Percentiles rank a stretch among this genome's conserved stretches.
These are phyloP conservation scores for Colletotrichum tabaci DNA, from an alignment of 2,329 filamentous ascomycete genomes.

Conservation along the genomic window DNA sequence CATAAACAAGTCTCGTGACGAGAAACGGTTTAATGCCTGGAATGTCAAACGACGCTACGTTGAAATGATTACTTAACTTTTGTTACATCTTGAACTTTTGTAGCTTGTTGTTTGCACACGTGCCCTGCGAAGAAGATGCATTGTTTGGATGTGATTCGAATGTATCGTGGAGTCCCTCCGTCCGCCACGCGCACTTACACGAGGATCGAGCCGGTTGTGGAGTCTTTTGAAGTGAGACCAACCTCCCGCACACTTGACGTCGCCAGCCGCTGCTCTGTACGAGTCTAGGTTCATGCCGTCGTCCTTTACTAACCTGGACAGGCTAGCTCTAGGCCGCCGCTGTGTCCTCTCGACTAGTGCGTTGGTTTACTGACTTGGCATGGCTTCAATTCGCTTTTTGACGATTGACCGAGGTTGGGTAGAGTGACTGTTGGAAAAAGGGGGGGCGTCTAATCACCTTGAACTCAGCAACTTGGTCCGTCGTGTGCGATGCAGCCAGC, in stretches of 20 bases:
- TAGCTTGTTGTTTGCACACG: too few relatives aligned
- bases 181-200: not conserved
- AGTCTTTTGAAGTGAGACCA: not conserved
- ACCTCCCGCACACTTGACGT: not conserved
- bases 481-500: not conserved
- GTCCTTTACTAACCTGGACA: too few relatives aligned
- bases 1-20: too few relatives aligned
- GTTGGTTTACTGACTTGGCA: too few relatives aligned
- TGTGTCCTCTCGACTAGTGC: not conserved
- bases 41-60: too few relatives aligned
- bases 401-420: not conserved
- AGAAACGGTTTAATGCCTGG: too few relatives aligned
- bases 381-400: not conserved
- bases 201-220: not conserved
- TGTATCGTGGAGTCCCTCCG: not conserved
- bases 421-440: too few relatives aligned
- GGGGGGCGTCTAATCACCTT: too few relatives aligned
- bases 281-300: not conserved
- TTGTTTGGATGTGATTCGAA: not conserved
- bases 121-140: not conserved
- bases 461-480: too few relatives aligned
- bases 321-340: not conserved
- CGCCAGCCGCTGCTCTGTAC: not conserved
- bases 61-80: too few relatives aligned
- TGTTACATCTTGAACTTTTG: not conserved